Conservation (phyloP, 2,329 filamentous ascomycete genomes). For the Fusarium kyushuense region DNA sequence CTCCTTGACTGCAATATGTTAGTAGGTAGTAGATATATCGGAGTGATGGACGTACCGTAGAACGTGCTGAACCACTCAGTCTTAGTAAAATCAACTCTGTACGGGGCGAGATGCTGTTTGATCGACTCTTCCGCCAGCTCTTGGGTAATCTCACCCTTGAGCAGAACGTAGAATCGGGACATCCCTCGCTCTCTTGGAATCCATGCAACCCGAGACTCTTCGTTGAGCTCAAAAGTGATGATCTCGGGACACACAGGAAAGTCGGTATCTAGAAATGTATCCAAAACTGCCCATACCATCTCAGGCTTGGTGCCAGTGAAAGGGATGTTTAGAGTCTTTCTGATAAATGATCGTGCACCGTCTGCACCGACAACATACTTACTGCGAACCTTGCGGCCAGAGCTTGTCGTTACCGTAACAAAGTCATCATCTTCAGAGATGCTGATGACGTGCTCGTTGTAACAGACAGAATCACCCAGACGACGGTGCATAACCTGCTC, state of each 20-base stretch:
- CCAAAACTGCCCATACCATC: constrained; percentile 63
- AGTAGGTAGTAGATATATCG: fast-evolving
- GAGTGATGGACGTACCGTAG: constrained; percentile 50
- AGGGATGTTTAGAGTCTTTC: constrained; percentile 54
- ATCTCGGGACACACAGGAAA: constrained; percentile 61
- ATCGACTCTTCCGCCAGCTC: constrained; percentile 57
- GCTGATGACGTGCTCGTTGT: constrained; percentile 53
- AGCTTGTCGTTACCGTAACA: constrained; percentile 53
- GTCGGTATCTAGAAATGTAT: constrained; percentile 62
- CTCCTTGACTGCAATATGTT: constrained; percentile 53
- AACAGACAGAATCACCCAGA: constrained; percentile 52
- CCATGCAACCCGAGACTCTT: constrained; percentile 61
- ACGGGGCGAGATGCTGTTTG: constrained; percentile 58
- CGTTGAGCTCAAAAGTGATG: constrained; percentile 60
- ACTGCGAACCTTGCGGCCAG: constrained; percentile 51
- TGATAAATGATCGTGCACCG: constrained; percentile 63
- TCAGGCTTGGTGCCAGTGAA: constrained; percentile 62
- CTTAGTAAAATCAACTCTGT: constrained; percentile 57
- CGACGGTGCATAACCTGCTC: constrained; percentile 55
- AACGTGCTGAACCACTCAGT: constrained; percentile 65
- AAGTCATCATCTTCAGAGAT: constrained; percentile 70
- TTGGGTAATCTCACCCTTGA: constrained; percentile 60
- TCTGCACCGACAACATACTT: constrained; percentile 65
- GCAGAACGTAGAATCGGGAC: constrained; percentile 61
- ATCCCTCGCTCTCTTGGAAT: constrained; percentile 62